Base-by-base conservation (phyloP, 441 rosid species). In the Corymbia calophylla region DNA sequence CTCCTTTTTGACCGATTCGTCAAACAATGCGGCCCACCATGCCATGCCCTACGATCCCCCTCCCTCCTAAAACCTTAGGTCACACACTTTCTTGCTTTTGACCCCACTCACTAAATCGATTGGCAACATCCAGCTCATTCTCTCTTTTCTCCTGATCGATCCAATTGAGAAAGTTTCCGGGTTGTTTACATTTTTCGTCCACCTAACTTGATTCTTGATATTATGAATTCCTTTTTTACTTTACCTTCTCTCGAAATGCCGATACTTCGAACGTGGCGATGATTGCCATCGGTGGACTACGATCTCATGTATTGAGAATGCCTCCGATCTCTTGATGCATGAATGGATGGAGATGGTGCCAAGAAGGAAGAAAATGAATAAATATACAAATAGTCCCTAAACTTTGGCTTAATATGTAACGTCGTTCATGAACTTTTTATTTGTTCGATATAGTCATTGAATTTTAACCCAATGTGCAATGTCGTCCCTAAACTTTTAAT, bases 11-110 rank as follows among this genome's bases (percentile, higher is more conserved):
- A 88, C 90, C 48, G 23, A 14, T 47, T 60, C 86, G 86, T 92
- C 92, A 89, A 89, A 89, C 8, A 91, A 87, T 56, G 91, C 89
- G 80, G 93, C 93, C 88, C 60, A 90, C 62, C 82, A 39, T 39
- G 27, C 49, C 49, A 23, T 10, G 15, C 81, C 81, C 8, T 70
- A 10, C 48, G 25, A 9, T 35, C 9, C 29, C 51, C 14, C 49
- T n/a, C n/a, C n/a, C n/a, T n/a, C 44, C 53, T 23, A 39, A 39
- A 39, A 39, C 6, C 49, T 35, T 5, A 29, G 70, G 32, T 6
- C 66, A 14, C 49, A 55, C 64, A 7, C 88, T 77, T 77, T 14
- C 16, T 44, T 44, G n/a, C 18, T 27, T 77, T 77, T 44, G 84
- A 44, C 84, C 84, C 53, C 84, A 21, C 84, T 44, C 53, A 14